Evolutionary conservation across 2,329 filamentous ascomycete species (phyloP).

Genomic region (Rhinocladiella mackenziei): DNA sequence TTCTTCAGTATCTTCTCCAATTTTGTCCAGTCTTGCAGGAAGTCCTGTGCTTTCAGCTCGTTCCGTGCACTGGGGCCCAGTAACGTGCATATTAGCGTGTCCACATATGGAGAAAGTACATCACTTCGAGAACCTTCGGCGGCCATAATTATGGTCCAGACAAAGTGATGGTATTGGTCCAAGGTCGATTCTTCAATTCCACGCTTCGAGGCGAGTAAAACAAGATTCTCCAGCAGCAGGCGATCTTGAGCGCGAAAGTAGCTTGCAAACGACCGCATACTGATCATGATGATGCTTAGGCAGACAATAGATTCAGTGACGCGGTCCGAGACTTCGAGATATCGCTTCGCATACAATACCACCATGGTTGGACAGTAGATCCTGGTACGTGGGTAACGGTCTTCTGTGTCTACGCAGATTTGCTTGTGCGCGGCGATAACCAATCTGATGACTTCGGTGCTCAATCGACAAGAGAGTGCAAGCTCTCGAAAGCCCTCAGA

Average conservation of each 20-base stretch:
- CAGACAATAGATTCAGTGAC: conserved; percentile 6
- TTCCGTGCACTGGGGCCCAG: not conserved
- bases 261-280: conserved; percentile 1
- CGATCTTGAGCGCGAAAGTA: not conserved
- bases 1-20: not conserved
- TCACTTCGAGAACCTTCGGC: conserved; percentile 1
- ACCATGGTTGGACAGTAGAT: conserved; percentile 4
- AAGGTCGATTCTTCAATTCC: not conserved
- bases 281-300: conserved; percentile 4
- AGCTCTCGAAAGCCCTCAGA: conserved; percentile 11
- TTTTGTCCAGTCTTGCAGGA: not conserved
- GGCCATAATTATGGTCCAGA: conserved; percentile 2
- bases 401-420: not conserved
- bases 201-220: not conserved
- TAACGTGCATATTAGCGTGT: not conserved
- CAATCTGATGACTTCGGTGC: conserved; percentile 5
- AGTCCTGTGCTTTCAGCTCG: not conserved
- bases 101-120: not conserved
- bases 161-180: conserved; percentile 5
- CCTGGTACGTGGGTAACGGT: not conserved
- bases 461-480: conserved; percentile 2
- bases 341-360: not conserved
- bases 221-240: not conserved
- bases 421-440: conserved; percentile 3
- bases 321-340: not conserved